Percentiles rank a stretch among this genome's conserved stretches.
phyloP scores from a whole-genome alignment of 768 basidiomycete species.

The Lentinula lateritia region DNA sequence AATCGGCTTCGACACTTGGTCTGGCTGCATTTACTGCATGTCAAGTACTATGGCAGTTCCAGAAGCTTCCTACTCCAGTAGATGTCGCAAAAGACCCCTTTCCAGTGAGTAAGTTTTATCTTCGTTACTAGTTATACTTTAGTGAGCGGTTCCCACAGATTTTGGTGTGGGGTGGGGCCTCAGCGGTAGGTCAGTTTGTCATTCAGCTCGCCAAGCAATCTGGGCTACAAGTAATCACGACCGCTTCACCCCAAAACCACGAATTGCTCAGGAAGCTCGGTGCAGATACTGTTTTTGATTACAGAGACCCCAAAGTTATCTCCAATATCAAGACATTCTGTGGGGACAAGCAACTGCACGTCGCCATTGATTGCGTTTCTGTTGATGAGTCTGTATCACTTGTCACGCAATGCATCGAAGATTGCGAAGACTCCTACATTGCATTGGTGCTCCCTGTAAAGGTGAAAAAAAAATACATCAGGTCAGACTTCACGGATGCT shows the following conservation, averaged over 20 bases:
- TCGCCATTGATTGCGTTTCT: constrained; percentile 18
- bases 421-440: constrained; percentile 3
- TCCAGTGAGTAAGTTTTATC: constrained; percentile 4
- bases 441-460: constrained; percentile 8
- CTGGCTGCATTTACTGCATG: constrained; percentile 14
- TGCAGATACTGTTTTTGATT: constrained; percentile 34
- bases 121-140: neutral
- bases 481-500: constrained; percentile 10
- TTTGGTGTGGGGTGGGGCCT: constrained; percentile 8
- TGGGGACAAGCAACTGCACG: constrained; percentile 10
- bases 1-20: constrained; percentile 12
- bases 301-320: constrained; percentile 18
- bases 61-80: constrained; percentile 11
- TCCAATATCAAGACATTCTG: constrained; percentile 18
- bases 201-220: constrained; percentile 33
- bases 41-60: constrained; percentile 13
- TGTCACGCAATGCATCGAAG: constrained; percentile 6
- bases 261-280: constrained; percentile 31
- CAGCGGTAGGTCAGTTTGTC: constrained; percentile 25
- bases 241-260: constrained; percentile 33
- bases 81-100: constrained; percentile 9
- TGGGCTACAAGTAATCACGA: constrained; percentile 34
- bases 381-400: constrained; percentile 10
- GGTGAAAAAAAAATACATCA: neutral
- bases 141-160: neutral